Evolutionary conservation across 2,329 filamentous ascomycete genomes (phyloP).

Genomic region (Alternaria alternata): DNA sequence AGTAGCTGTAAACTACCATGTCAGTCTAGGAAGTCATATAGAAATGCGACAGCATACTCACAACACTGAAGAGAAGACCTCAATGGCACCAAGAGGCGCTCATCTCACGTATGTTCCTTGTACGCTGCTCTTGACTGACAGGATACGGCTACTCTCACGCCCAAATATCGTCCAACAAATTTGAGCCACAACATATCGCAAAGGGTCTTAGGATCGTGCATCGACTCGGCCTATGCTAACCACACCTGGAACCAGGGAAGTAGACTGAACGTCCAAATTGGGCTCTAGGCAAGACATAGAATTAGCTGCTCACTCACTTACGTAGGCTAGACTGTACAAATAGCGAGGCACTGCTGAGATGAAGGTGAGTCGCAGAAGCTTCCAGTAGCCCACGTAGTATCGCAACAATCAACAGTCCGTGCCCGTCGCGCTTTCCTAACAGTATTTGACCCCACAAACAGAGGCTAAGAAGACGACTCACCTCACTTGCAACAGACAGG

Average conservation of each 20-base stretch:
- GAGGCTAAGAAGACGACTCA: neutral
- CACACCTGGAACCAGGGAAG: neutral
- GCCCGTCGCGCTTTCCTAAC: conserved; percentile 6
- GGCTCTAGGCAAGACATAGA: no score
- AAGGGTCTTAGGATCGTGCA: neutral
- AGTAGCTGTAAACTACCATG: no score
- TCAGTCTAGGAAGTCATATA: no score
- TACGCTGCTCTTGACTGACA: neutral
- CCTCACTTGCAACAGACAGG: neutral
- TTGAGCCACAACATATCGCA: neutral
- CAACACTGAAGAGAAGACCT: neutral
- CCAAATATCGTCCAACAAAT: neutral
- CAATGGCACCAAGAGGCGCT: neutral
- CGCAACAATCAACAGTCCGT: conserved; percentile 1
- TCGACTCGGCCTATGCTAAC: neutral
- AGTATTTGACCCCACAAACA: conserved; percentile 11
- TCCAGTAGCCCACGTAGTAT: neutral
- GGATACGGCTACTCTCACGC: neutral
- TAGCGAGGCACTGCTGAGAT: neutral
- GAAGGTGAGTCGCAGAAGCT: neutral
- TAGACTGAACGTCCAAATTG: neutral
- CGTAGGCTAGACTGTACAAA: no score
- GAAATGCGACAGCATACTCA: neutral
- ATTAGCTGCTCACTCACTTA: no score
- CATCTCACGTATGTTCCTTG: neutral